phyloP scores from a whole-genome alignment of 257 asterid genomes.

The Solanum verrucosum region DNA sequence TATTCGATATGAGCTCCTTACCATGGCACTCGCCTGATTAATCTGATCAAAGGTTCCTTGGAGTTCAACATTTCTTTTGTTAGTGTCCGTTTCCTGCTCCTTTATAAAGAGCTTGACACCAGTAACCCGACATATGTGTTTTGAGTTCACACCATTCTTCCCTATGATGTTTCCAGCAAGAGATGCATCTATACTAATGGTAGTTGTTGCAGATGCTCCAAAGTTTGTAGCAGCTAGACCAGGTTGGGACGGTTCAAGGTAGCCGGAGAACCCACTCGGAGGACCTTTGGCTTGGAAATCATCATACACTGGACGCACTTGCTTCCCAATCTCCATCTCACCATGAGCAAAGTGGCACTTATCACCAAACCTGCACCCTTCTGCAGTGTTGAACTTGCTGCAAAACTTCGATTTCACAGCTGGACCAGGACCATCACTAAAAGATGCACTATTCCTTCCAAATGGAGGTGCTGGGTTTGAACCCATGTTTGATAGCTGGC shows the following conservation, averaged over 20 bases:
- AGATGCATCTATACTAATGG: slow-evolving; percentile 69
- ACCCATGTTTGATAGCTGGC: slow-evolving; percentile 69
- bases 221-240: slow-evolving; percentile 47
- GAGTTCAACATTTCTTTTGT: slow-evolving; percentile 67
- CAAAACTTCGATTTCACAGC: slow-evolving; percentile 56
- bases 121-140: slow-evolving; percentile 70
- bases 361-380: slow-evolving; percentile 86
- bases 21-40: slow-evolving; percentile 65
- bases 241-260: slow-evolving; percentile 31
- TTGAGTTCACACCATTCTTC: slow-evolving; percentile 79
- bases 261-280: slow-evolving; percentile 28
- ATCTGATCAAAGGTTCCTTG: slow-evolving; percentile 78
- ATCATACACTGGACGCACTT: slow-evolving; percentile 29
- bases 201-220: slow-evolving; percentile 76
- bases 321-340: slow-evolving; percentile 76
- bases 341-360: slow-evolving; percentile 89
- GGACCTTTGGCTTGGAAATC: slow-evolving; percentile 44
- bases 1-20: slow-evolving; percentile 51
- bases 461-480: slow-evolving; percentile 34
- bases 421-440: slow-evolving; percentile 40
- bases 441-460: slow-evolving; percentile 18
- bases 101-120: slow-evolving; percentile 64
- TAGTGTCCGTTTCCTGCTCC: slow-evolving; percentile 68
- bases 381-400: slow-evolving; percentile 64
- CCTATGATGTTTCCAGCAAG: slow-evolving; percentile 82